Percentiles rank a stretch among this genome's conserved stretches.
These are phyloP conservation scores for Chrysochromulina tobinii DNA, from an alignment of 78 protist species.

Conservation along the genomic window DNA sequence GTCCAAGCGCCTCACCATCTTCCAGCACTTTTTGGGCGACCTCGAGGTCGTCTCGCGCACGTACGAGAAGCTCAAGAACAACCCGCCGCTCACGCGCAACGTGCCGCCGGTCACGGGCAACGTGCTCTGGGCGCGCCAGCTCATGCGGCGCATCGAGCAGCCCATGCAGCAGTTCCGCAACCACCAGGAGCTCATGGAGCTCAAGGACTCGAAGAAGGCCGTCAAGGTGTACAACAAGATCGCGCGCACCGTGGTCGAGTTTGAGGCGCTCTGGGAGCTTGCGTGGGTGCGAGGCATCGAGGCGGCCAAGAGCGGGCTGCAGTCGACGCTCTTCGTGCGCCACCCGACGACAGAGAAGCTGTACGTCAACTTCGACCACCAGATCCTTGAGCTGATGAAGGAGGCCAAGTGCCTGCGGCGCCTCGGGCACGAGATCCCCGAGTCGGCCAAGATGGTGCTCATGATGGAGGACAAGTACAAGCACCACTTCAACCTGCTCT, in stretches of 20 bases:
- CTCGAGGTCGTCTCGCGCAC: slow-evolving; percentile 44
- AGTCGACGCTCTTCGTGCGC: slow-evolving; percentile 59
- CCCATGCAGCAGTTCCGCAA: slow-evolving; percentile 70
- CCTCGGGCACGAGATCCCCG: slow-evolving; percentile 50
- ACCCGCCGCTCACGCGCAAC: slow-evolving; percentile 80
- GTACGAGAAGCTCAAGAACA: slow-evolving; percentile 60
- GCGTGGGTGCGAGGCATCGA: slow-evolving; percentile 56
- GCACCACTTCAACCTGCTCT: neutral
- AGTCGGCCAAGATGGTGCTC: neutral
- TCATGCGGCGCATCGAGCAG: slow-evolving; percentile 65
- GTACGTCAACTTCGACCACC: slow-evolving; percentile 66
- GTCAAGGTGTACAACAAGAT: slow-evolving; percentile 74
- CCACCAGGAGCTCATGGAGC: slow-evolving; percentile 41
- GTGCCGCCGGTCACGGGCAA: slow-evolving; percentile 82
- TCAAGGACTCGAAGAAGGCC: slow-evolving; percentile 60
- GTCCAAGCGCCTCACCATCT: slow-evolving; percentile 38
- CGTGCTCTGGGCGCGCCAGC: slow-evolving; percentile 74
- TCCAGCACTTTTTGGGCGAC: slow-evolving; percentile 63
- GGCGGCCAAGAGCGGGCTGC: slow-evolving; percentile 28
- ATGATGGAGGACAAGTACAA: slow-evolving; percentile 45
- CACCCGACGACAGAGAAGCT: neutral
- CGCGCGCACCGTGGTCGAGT: slow-evolving; percentile 15
- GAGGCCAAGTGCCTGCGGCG: slow-evolving; percentile 61
- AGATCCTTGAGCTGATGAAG: slow-evolving; percentile 42
- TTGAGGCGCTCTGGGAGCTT: neutral